phyloP scores from a whole-genome alignment of 345 rosid species.

The Euphorbia lathyris region DNA sequence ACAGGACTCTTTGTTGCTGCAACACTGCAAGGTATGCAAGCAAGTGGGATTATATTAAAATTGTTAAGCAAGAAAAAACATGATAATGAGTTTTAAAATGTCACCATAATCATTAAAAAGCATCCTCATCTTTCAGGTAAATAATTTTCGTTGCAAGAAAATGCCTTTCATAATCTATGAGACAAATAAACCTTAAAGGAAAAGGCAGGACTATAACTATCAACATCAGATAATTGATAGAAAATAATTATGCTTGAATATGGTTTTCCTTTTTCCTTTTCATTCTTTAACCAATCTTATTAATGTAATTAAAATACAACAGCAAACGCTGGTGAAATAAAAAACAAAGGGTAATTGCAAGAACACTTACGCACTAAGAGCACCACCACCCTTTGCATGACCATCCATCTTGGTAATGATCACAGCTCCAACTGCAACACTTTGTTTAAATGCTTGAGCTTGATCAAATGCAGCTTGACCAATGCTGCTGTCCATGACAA shows the following conservation, averaged over 20 bases:
- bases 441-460: slow-evolving; percentile 91
- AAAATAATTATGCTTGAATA: not conserved
- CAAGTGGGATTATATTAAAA: slow-evolving; percentile 1
- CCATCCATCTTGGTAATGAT: slow-evolving; percentile 96
- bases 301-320: not conserved
- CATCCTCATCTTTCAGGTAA: no score
- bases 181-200: not conserved
- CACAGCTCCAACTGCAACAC: slow-evolving; percentile 89
- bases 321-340: not conserved
- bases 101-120: not conserved
- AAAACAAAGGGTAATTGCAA: not conserved
- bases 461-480: slow-evolving; percentile 97
- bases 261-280: not conserved
- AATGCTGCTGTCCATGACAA: slow-evolving; percentile 95
- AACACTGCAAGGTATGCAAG: slow-evolving; percentile 46
- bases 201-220: not conserved
- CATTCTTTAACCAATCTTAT: not conserved
- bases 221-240: not conserved
- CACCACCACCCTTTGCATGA: slow-evolving; percentile 98
- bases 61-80: not conserved
- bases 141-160: not conserved
- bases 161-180: not conserved
- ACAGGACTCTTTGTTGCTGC: slow-evolving; percentile 97
- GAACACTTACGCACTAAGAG: slow-evolving; percentile 90
- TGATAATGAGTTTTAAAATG: not conserved